Conservation (phyloP, 2,329 filamentous ascomycete species). For the Botrytis sinoallii region DNA sequence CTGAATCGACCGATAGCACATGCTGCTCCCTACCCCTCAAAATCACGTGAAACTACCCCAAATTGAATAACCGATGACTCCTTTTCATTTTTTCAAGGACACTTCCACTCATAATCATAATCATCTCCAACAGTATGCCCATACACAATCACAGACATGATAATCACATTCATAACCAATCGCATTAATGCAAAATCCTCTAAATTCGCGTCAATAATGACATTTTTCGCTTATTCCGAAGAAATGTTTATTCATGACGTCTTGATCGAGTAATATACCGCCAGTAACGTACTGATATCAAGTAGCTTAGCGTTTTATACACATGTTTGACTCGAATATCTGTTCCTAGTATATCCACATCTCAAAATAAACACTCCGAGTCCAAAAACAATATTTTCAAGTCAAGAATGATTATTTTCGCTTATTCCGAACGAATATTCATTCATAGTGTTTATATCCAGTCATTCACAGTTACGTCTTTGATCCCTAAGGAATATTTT, state of each 20-base stretch:
- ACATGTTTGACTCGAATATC: background rate
- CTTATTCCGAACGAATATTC: background rate
- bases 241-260: background rate
- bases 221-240: background rate
- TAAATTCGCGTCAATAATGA: background rate
- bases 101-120: background rate
- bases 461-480: fast-evolving
- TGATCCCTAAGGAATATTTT: background rate
- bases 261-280: background rate
- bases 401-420: background rate
- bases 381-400: background rate
- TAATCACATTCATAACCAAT: background rate
- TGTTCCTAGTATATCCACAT: background rate
- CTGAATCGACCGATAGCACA: background rate
- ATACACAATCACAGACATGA: background rate
- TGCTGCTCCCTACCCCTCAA: background rate
- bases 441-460: background rate
- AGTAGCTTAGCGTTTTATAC: too few relatives aligned
- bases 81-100: background rate
- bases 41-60: background rate
- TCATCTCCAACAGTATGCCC: background rate
- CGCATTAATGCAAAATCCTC: background rate
- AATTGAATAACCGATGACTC: background rate
- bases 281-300: too few relatives aligned
- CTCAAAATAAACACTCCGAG: fast-evolving